These are phyloP conservation scores for Vigna trinervia DNA, from an alignment of 306 rosid genomes.

Conservation along the genomic window DNA sequence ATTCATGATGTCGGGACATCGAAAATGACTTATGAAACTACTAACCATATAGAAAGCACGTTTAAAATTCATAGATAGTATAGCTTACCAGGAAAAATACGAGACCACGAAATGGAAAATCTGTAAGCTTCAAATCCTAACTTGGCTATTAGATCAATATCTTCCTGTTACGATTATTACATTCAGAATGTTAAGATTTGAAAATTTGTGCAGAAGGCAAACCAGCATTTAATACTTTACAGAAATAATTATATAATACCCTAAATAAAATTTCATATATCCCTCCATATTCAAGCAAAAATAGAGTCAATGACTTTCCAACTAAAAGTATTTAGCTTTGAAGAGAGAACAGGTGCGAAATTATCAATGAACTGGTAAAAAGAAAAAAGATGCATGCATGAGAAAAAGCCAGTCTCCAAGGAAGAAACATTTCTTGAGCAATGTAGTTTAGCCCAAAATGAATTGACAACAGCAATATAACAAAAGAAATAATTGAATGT, in stretches of 20 bases:
- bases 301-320: conserved; percentile 13
- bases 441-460: conserved; percentile 32
- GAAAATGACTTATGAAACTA: conserved; percentile 17
- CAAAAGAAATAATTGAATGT: conserved; percentile 6
- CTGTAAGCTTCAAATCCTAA: conserved; percentile 90
- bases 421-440: conserved; percentile 29
- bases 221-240: neutral
- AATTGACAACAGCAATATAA: conserved; percentile 14
- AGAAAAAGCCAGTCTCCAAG: neutral
- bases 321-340: conserved; percentile 28
- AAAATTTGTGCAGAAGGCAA: neutral
- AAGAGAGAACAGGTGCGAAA: conserved; percentile 3
- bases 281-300: neutral
- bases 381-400: conserved; percentile 5
- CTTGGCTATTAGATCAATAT: conserved; percentile 83
- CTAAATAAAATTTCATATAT: conserved; percentile 24
- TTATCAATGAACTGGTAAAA: neutral
- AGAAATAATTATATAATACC: conserved; percentile 15
- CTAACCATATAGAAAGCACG: neutral
- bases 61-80: conserved; percentile 15
- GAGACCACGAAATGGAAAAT: conserved; percentile 96
- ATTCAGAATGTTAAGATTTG: conserved; percentile 33
- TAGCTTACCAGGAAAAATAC: conserved; percentile 85
- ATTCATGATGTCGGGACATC: conserved; percentile 4
- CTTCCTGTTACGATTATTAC: conserved; percentile 69